Evolutionary conservation across 805 yeast genomes (phyloP).

Genomic region (Metschnikowia peoriensis): DNA sequence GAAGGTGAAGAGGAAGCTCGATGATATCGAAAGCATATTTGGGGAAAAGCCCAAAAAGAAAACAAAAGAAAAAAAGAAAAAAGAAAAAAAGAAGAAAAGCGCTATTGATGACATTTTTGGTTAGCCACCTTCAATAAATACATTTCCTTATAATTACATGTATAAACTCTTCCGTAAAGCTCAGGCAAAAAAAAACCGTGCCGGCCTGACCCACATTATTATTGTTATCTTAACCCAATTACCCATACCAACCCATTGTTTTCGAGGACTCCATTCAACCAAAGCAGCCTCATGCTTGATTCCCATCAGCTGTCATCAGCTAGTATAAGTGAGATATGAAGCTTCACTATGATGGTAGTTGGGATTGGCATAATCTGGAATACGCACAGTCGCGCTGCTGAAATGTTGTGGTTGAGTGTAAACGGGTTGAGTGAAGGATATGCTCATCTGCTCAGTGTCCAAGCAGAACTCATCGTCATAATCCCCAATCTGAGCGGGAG

Average conservation of each 20-base stretch:
- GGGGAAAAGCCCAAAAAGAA: slow-evolving; percentile 12
- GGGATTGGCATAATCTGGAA: background rate
- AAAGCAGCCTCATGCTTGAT: background rate
- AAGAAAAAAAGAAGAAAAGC: slow-evolving; percentile 47
- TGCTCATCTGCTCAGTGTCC: slow-evolving; percentile 41
- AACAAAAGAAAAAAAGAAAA: slow-evolving; percentile 11
- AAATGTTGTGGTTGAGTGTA: background rate
- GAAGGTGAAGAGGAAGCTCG: slow-evolving; percentile 27
- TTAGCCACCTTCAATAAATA: slow-evolving; percentile 15
- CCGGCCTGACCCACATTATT: background rate
- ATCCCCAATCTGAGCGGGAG: slow-evolving; percentile 21
- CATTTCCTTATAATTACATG: background rate
- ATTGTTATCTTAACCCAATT: background rate
- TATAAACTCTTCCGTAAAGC: background rate
- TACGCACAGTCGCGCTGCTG: background rate
- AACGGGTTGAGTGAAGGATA: background rate
- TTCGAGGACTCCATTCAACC: background rate
- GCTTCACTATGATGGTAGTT: background rate
- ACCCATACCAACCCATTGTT: background rate
- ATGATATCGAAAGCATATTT: slow-evolving; percentile 9
- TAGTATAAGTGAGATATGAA: background rate
- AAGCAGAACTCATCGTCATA: slow-evolving; percentile 45
- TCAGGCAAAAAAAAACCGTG: background rate
- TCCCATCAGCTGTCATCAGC: background rate
- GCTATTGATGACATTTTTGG: slow-evolving; percentile 81